A percentile compares a stretch with the other conserved stretches of the same genome.
phyloP scores from a whole-genome alignment of 345 rosid species.

The Camelina laxa region DNA sequence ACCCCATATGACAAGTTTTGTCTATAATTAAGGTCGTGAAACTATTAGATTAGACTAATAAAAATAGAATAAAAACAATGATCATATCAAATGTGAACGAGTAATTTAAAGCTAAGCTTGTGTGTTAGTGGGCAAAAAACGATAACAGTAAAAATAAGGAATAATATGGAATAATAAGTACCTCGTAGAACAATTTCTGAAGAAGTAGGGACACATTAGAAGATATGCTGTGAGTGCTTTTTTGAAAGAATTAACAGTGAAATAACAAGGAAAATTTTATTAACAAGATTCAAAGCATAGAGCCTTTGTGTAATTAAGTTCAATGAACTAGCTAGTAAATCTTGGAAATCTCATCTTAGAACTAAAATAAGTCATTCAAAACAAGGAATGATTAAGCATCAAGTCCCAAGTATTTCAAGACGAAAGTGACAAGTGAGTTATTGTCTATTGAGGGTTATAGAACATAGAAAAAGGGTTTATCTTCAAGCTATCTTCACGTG shows the following conservation, averaged over 20 bases:
- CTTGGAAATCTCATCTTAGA: slow-evolving; percentile 8
- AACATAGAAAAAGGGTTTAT: slow-evolving; percentile 23
- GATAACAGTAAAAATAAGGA: slow-evolving; percentile 30
- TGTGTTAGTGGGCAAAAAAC: slow-evolving; percentile 42
- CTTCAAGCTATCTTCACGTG: slow-evolving; percentile 41
- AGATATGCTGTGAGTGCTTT: slow-evolving; percentile 35
- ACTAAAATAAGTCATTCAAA: slow-evolving; percentile 32
- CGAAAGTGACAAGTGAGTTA: slow-evolving; percentile 33
- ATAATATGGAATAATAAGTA: slow-evolving; percentile 36
- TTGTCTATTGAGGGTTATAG: slow-evolving; percentile 29
- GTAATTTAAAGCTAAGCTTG: slow-evolving; percentile 38
- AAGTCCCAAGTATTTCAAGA: slow-evolving; percentile 33
- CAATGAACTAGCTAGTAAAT: slow-evolving; percentile 35
- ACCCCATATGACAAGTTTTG: slow-evolving; percentile 35
- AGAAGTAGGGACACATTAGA: slow-evolving; percentile 30
- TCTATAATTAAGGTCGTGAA: slow-evolving; percentile 28
- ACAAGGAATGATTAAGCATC: slow-evolving; percentile 32
- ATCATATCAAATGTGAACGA: slow-evolving; percentile 35
- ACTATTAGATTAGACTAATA: slow-evolving; percentile 27
- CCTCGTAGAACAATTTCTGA: slow-evolving; percentile 43
- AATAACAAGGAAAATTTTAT: slow-evolving; percentile 9
- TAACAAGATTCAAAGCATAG: slow-evolving; percentile 33
- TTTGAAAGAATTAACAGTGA: not conserved
- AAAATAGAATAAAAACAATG: slow-evolving; percentile 19
- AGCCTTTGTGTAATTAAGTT: slow-evolving; percentile 20